Evolutionary conservation across 2,329 filamentous ascomycete species (phyloP).

Genomic region (Sclerotinia nivalis): DNA sequence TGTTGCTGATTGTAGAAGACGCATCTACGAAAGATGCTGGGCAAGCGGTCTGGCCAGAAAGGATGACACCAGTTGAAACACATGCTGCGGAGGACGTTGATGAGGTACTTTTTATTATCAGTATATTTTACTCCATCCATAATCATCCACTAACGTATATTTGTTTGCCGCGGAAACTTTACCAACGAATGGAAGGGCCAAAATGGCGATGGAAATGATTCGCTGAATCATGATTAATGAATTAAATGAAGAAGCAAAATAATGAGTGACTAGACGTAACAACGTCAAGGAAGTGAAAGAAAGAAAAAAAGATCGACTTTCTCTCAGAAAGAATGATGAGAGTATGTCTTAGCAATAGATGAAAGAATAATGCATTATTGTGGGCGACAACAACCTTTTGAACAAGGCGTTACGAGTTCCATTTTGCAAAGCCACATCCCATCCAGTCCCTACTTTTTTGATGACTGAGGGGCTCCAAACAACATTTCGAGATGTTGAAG

Average conservation of each 20-base stretch:
- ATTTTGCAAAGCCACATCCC: slow-evolving; percentile 14
- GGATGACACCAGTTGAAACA: slow-evolving; percentile 4
- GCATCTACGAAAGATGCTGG: background rate
- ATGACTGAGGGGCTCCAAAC: background rate
- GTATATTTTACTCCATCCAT: slow-evolving; percentile 29
- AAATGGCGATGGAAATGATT: slow-evolving; percentile 15
- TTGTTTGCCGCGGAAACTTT: slow-evolving; percentile 25
- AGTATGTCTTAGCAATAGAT: slow-evolving; percentile 13
- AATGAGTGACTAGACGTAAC: slow-evolving; percentile 36
- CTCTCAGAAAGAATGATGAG: slow-evolving; percentile 26
- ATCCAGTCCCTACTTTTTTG: slow-evolving; percentile 11
- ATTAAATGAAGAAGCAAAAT: slow-evolving; percentile 25
- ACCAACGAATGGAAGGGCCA: slow-evolving; percentile 24
- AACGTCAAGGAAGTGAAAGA: slow-evolving; percentile 27
- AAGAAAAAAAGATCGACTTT: slow-evolving; percentile 7
- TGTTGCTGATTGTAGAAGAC: background rate
- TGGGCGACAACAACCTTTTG: slow-evolving; percentile 23
- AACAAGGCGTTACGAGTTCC: slow-evolving; percentile 9
- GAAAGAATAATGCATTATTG: background rate
- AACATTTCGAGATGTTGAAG: slow-evolving; percentile 13
- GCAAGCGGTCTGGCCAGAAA: slow-evolving; percentile 16
- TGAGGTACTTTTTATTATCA: slow-evolving; percentile 7
- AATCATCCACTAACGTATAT: slow-evolving; percentile 37
- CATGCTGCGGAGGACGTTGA: background rate
- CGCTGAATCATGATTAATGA: slow-evolving; percentile 28